A percentile compares a stretch with the other conserved stretches of the same genome.
Evolutionary conservation across 2,329 filamentous ascomycete genomes (phyloP).

Genomic region (Trichoderma citrinoviride): DNA sequence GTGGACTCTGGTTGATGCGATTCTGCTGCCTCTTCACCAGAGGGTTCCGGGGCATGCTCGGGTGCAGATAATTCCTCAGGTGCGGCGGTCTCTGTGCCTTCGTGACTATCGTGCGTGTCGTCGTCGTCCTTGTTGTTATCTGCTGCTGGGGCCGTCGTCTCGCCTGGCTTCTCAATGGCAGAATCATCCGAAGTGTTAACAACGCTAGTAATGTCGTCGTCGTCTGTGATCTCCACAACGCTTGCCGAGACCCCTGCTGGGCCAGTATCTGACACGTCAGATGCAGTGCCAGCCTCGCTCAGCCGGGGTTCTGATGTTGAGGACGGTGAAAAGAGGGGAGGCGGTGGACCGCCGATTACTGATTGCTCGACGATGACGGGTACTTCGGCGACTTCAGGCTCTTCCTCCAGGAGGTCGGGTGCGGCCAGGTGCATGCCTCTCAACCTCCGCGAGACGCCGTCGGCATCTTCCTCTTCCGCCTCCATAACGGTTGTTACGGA

Average conservation of each 20-base stretch:
- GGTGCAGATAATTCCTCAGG: background rate
- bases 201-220: background rate
- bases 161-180: background rate
- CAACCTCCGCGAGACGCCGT: conserved; percentile 47
- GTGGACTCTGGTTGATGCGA: background rate
- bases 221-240: conserved; percentile 1
- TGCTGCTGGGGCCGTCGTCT: background rate
- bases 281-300: conserved; percentile 19
- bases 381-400: conserved; percentile 41
- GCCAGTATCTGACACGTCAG: conserved; percentile 17
- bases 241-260: conserved; percentile 16
- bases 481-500: conserved; percentile 80
- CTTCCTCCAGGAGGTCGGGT: conserved; percentile 59
- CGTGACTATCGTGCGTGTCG: background rate
- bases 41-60: background rate
- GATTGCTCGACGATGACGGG: conserved; percentile 43
- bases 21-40: background rate
- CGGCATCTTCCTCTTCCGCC: conserved; percentile 70
- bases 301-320: conserved; percentile 19
- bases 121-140: background rate
- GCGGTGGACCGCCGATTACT: conserved; percentile 26
- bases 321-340: conserved; percentile 3
- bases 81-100: background rate
- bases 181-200: background rate
- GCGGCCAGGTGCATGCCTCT: conserved; percentile 47